Evolutionary conservation across 352 stramenopile species (phyloP).

Genomic region (Pythium periplocum): DNA sequence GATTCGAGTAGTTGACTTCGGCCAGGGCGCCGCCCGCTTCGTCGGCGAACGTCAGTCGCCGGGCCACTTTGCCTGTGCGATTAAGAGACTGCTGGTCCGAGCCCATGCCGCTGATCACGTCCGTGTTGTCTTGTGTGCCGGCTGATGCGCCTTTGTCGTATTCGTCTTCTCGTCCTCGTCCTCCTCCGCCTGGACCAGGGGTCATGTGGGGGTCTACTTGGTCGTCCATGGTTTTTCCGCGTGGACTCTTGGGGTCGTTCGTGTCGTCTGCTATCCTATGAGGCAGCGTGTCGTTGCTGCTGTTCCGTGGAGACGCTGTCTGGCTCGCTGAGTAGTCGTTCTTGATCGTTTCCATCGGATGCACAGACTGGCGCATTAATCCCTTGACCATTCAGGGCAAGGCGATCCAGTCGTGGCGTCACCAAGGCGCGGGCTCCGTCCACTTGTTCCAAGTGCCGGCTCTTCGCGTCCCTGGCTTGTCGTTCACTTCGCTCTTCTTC

Average conservation of each 20-base stretch:
- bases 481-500: slow-evolving; percentile 4
- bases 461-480: background rate
- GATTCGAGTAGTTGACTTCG: slow-evolving; percentile 66
- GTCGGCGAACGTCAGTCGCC: slow-evolving; percentile 50
- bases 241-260: too few relatives aligned
- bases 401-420: background rate
- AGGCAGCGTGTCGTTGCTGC: too few relatives aligned
- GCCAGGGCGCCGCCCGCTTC: slow-evolving; percentile 47
- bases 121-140: background rate
- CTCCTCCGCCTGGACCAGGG: background rate
- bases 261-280: too few relatives aligned
- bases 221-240: too few relatives aligned
- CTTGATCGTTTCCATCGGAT: slow-evolving; percentile 46
- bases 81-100: background rate
- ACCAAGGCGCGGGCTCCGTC: too few relatives aligned
- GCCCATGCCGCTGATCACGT: background rate
- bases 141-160: too few relatives aligned
- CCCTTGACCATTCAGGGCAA: slow-evolving; percentile 21
- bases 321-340: background rate
- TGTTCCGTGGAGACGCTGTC: slow-evolving; percentile 10
- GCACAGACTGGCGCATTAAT: slow-evolving; percentile 60
- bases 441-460: too few relatives aligned
- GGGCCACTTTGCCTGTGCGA: too few relatives aligned
- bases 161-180: slow-evolving; percentile 16
- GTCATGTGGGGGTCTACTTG: too few relatives aligned